Conservation (phyloP, 768 basidiomycete genomes). For the Phaffia australis region DNA sequence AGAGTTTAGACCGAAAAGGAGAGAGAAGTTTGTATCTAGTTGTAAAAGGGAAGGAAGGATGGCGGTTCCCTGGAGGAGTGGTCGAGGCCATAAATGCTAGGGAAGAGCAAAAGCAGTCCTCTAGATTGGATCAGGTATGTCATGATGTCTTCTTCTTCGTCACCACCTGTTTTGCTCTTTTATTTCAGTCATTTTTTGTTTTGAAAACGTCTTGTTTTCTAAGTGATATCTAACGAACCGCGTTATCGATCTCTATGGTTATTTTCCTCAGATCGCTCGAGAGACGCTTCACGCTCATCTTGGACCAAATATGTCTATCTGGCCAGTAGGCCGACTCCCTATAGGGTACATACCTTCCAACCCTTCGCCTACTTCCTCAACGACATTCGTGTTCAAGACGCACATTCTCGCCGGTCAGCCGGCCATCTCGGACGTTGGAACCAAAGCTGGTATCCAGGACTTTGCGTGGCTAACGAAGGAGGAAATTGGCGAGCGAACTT, state of each 20-base stretch:
- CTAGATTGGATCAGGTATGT: slow-evolving; percentile 60
- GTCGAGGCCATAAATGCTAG: slow-evolving; percentile 44
- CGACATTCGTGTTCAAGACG: slow-evolving; percentile 92
- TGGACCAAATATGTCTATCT: slow-evolving; percentile 25
- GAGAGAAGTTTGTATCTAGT: slow-evolving; percentile 84
- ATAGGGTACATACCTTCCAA: slow-evolving; percentile 16
- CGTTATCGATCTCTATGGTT: neutral
- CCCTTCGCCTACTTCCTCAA: slow-evolving; percentile 8
- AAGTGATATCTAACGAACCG: neutral
- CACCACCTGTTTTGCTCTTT: neutral
- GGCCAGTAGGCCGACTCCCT: slow-evolving; percentile 23
- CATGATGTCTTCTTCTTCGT: neutral
- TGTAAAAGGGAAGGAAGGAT: slow-evolving; percentile 51
- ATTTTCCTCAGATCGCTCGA: slow-evolving; percentile 2
- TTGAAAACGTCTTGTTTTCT: neutral
- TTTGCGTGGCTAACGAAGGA: slow-evolving; percentile 93
- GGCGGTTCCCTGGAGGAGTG: slow-evolving; percentile 70
- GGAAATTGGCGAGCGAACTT: slow-evolving; percentile 66
- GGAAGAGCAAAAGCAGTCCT: neutral
- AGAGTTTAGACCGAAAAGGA: slow-evolving; percentile 68
- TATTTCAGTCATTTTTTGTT: neutral
- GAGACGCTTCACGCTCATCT: slow-evolving; percentile 10
- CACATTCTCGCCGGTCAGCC: slow-evolving; percentile 86
- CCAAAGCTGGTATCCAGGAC: slow-evolving; percentile 49
- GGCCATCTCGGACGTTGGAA: slow-evolving; percentile 38